Evolutionary conservation across 2,329 filamentous ascomycete genomes (phyloP).

Genomic region (Aspergillus sp.): DNA sequence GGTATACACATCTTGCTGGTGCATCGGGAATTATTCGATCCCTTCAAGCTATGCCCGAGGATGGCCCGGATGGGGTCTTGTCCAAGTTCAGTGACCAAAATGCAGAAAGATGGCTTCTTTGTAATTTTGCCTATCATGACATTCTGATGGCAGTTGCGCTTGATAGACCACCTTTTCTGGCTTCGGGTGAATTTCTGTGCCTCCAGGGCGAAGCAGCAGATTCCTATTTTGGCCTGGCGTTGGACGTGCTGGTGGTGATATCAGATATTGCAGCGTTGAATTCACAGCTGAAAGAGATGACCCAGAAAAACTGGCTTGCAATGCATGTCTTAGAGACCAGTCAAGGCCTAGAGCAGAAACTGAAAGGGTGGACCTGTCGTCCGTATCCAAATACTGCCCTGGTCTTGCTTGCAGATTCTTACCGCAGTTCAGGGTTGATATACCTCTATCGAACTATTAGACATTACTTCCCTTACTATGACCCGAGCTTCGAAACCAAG

Average conservation of each 20-base stretch:
- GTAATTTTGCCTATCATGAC: slow-evolving; percentile 7
- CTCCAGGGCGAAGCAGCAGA: slow-evolving; percentile 3
- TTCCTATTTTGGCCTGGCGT: slow-evolving; percentile 7
- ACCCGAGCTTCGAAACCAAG: neutral
- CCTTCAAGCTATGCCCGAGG: no score
- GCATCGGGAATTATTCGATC: slow-evolving; percentile 5
- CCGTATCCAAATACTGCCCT: slow-evolving; percentile 3
- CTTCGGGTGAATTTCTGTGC: slow-evolving; percentile 3
- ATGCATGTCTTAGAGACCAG: no score
- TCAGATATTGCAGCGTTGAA: slow-evolving; percentile 2
- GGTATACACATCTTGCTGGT: slow-evolving; percentile 6
- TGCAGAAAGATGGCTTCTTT: slow-evolving; percentile 5
- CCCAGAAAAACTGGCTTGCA: no score
- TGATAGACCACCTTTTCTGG: slow-evolving; percentile 3
- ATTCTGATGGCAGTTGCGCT: slow-evolving; percentile 7
- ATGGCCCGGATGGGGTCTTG: neutral
- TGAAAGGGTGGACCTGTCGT: slow-evolving; percentile 3
- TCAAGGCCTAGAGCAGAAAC: neutral
- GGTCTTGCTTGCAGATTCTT: slow-evolving; percentile 5
- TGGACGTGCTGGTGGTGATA: slow-evolving; percentile 3
- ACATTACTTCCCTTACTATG: neutral
- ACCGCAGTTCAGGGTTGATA: slow-evolving; percentile 5
- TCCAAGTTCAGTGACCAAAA: slow-evolving; percentile 3
- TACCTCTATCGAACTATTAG: slow-evolving; percentile 5
- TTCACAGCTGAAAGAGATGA: neutral